Conservation (phyloP, 164 flowering plant species). For the Annona squamosa region DNA sequence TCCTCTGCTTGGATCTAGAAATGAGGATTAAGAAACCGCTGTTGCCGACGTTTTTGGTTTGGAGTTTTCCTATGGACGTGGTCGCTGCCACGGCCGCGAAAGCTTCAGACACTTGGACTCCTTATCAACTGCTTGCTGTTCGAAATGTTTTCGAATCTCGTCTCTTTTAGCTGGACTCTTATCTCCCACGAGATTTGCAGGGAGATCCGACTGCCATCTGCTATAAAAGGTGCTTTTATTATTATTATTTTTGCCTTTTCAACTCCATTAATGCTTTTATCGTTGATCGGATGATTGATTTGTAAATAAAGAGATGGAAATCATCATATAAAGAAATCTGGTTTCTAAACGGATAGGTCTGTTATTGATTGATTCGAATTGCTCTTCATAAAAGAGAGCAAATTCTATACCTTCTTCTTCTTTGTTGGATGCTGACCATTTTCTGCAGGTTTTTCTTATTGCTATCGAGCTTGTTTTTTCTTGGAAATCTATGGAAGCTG, state of each 20-base stretch:
- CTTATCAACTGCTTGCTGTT: not conserved
- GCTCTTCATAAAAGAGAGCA: not conserved
- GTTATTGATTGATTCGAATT: not conserved
- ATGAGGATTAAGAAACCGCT: not conserved
- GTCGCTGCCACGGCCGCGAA: slow-evolving; percentile 8
- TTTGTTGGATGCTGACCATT: not conserved
- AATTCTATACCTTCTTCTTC: too few relatives aligned
- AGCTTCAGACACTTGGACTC: slow-evolving; percentile 7
- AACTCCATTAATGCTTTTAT: too few relatives aligned
- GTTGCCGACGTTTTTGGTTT: slow-evolving; percentile 1
- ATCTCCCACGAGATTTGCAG: not conserved
- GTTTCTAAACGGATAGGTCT: not conserved
- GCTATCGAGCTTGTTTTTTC: not conserved
- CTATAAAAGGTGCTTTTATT: not conserved
- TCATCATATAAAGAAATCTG: slow-evolving; percentile 1
- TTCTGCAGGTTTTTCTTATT: not conserved
- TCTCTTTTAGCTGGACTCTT: slow-evolving; percentile 1
- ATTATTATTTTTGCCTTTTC: not conserved
- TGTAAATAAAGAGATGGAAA: not conserved
- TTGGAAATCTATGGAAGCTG: not conserved
- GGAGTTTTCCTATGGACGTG: slow-evolving; percentile 7
- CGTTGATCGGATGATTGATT: not conserved
- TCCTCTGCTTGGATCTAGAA: not conserved
- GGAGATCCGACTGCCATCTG: slow-evolving; percentile 6
- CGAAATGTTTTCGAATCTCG: not conserved